phyloP scores from a whole-genome alignment of 768 basidiomycete species.

The Rhizopogon sp. region DNA sequence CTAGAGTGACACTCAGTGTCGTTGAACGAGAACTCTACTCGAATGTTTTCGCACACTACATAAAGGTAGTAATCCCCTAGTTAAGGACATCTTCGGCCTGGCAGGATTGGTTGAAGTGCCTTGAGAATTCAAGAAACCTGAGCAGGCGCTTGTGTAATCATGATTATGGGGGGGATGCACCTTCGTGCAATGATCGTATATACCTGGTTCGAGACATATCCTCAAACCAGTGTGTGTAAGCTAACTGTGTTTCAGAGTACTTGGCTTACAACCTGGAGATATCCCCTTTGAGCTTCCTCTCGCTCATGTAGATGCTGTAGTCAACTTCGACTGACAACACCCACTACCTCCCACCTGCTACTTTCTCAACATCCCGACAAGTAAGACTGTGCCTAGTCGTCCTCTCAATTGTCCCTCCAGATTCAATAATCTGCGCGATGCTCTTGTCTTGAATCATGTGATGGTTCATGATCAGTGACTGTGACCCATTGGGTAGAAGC shows the following conservation, averaged over 20 bases:
- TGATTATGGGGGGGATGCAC: not conserved
- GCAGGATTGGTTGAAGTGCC: constrained; percentile 14
- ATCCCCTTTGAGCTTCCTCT: not conserved
- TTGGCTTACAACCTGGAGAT: not conserved
- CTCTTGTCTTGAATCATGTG: constrained; percentile 39
- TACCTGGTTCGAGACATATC: not conserved
- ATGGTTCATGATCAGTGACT: constrained; percentile 52
- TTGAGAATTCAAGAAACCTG: constrained; percentile 5
- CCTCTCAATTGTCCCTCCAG: constrained; percentile 53
- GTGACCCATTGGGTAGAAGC: constrained; percentile 21
- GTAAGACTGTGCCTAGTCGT: constrained; percentile 75
- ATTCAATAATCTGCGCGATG: constrained; percentile 32
- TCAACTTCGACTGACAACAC: not conserved
- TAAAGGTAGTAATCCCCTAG: constrained; percentile 13
- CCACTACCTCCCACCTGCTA: constrained; percentile 20
- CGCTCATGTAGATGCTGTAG: not conserved
- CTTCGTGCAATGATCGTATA: too few relatives aligned
- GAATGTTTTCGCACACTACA: constrained; percentile 20
- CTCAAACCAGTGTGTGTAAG: not conserved
- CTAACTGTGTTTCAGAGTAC: not conserved
- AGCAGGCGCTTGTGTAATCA: too few relatives aligned
- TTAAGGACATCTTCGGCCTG: constrained; percentile 13
- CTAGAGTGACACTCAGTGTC: constrained; percentile 19
- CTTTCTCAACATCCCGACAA: constrained; percentile 75
- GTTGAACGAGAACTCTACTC: constrained; percentile 22